phyloP scores from a whole-genome alignment of 2,329 filamentous ascomycete species.

The Aspergillus phoenicis region DNA sequence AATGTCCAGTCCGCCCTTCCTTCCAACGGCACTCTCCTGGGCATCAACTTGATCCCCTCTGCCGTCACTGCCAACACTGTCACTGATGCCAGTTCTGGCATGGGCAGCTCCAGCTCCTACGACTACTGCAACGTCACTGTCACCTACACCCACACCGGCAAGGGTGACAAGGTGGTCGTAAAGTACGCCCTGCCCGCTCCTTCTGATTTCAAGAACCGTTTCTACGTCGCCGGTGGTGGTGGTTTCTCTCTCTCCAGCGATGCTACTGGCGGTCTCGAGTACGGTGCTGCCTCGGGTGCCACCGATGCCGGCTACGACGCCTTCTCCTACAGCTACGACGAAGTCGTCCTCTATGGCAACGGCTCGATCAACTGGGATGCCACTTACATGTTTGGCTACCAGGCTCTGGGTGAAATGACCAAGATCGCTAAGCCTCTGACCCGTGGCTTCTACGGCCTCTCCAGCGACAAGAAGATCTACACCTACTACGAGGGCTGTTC shows the following conservation, averaged over 20 bases:
- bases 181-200: slow-evolving; percentile 41
- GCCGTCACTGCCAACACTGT: slow-evolving; percentile 45
- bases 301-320: slow-evolving; percentile 51
- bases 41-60: slow-evolving; percentile 46
- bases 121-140: slow-evolving; percentile 48
- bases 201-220: slow-evolving; percentile 48
- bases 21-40: slow-evolving; percentile 45
- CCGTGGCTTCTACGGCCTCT: slow-evolving; percentile 43
- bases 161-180: slow-evolving; percentile 42
- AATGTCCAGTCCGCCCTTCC: slow-evolving; percentile 49
- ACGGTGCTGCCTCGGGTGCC: slow-evolving; percentile 46
- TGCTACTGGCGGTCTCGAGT: slow-evolving; percentile 46
- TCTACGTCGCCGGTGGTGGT: slow-evolving; percentile 50
- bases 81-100: slow-evolving; percentile 36
- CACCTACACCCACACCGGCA: slow-evolving; percentile 47
- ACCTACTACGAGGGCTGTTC: slow-evolving; percentile 60
- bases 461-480: slow-evolving; percentile 31
- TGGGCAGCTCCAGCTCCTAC: slow-evolving; percentile 13
- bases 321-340: slow-evolving; percentile 41
- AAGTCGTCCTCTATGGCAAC: slow-evolving; percentile 50
- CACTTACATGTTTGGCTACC: slow-evolving; percentile 46
- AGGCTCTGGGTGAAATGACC: slow-evolving; percentile 56
- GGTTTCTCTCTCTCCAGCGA: slow-evolving; percentile 45
- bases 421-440: slow-evolving; percentile 50
- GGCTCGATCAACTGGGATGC: slow-evolving; percentile 46